Evolutionary conservation across 768 basidiomycete species (phyloP).

Genomic region (Mrakia gelida): DNA sequence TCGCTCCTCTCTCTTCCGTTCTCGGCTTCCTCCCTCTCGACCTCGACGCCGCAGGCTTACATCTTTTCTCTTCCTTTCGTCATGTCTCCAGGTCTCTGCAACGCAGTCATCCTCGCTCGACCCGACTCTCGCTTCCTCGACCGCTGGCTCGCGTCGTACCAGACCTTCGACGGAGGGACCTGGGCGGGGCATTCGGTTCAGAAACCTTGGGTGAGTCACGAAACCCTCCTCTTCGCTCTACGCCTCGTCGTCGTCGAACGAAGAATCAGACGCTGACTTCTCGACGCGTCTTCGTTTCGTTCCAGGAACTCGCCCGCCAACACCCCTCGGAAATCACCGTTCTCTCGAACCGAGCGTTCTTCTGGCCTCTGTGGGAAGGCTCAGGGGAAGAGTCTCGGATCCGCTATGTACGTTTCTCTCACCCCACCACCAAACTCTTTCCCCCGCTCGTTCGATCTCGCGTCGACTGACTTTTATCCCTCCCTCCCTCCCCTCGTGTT

Average conservation of each 20-base stretch:
- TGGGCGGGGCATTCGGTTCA: conserved; percentile 27
- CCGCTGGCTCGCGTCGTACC: conserved; percentile 27
- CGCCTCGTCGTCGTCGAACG: too few species aligned
- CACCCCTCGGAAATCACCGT: conserved; percentile 44
- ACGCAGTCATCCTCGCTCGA: conserved; percentile 27
- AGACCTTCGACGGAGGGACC: conserved; percentile 8
- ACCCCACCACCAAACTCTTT: background rate
- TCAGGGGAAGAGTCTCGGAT: conserved; percentile 32
- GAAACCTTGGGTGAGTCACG: conserved; percentile 27
- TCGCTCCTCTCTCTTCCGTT: background rate
- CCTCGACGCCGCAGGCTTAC: background rate
- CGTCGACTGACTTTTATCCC: background rate
- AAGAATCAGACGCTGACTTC: too few species aligned
- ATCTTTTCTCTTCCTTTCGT: background rate
- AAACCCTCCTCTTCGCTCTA: too few species aligned
- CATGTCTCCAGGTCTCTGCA: conserved; percentile 29
- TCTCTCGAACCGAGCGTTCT: conserved; percentile 43
- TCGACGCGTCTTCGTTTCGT: too few species aligned
- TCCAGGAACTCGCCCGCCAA: conserved; percentile 42
- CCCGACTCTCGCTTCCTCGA: conserved; percentile 18
- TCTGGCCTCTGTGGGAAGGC: conserved; percentile 47
- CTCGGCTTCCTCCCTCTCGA: background rate
- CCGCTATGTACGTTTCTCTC: conserved; percentile 38
- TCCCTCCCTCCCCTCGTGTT: background rate
- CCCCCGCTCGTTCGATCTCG: background rate